Conservation (phyloP, 192 early-diverging fungal genomes). For the Thamnidium elegans region DNA sequence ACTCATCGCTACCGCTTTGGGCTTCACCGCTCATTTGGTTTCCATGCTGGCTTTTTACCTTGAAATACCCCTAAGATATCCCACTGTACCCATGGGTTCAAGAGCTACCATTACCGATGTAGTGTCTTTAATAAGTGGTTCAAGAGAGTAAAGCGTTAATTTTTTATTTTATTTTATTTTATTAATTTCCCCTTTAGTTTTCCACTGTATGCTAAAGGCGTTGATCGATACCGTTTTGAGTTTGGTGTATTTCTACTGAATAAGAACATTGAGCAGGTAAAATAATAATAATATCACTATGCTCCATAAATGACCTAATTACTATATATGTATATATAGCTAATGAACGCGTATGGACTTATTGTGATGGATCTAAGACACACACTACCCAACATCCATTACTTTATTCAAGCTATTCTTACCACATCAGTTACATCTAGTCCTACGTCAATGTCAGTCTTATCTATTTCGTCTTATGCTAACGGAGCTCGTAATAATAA, state of each 20-base stretch:
- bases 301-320: no score
- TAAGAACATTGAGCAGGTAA: conserved; percentile 83
- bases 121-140: conserved; percentile 34
- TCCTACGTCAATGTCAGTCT: conserved; percentile 33
- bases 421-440: conserved; percentile 41
- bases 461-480: conserved; percentile 39
- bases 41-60: conserved; percentile 70
- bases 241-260: conserved; percentile 84
- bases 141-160: conserved; percentile 38
- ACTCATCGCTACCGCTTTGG: conserved; percentile 62
- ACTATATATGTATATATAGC: no score
- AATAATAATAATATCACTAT: no score
- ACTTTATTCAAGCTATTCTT: conserved; percentile 51
- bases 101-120: conserved; percentile 60
- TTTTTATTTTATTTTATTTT: not conserved
- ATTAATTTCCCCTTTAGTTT: conserved; percentile 49
- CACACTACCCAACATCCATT: conserved; percentile 69
- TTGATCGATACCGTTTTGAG: conserved; percentile 69
- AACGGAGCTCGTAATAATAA: conserved; percentile 2
- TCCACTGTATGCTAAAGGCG: conserved; percentile 68
- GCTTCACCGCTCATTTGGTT: conserved; percentile 66
- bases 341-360: conserved; percentile 66
- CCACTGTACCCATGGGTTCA: conserved; percentile 72
- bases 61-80: conserved; percentile 67
- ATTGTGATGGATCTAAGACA: conserved; percentile 64